Base-by-base conservation (phyloP, 192 early-diverging fungal genomes). In the Gamsiella multidivaricata region DNA sequence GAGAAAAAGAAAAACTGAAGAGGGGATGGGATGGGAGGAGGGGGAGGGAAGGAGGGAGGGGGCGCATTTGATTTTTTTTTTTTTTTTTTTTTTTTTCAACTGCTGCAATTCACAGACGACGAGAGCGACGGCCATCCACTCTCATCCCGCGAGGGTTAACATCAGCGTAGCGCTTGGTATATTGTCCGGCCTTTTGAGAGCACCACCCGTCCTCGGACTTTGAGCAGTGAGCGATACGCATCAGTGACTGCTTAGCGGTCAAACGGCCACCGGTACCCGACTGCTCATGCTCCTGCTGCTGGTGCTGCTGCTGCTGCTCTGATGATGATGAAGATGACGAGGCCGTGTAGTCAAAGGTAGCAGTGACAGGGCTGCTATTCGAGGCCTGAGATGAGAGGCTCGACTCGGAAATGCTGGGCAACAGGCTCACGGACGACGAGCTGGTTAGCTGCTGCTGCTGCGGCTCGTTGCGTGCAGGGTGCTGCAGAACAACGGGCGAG, bases 171-270 rank as follows among this genome's bases (percentile, higher is more conserved):
- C 54, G 65, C 15, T 59, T 41, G 33, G 53, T 57, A 55, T 68
- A 68, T 34, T 76, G 73, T 20, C 73, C 73, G 22, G 65, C 73
- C 23, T 76, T 67, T 22, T 55, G 50, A 4, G 73, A 60, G 18
- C 73, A 76, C 73, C 73, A 76, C 3, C 65, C 65, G 25, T 67
- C 64, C 14, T 76, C 55, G 26, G 61, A 46, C 15, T 52, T 51
- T 11, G 64, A 36, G 46, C 53, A 49, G 8, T 68, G 73, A 14
- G 73, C 58, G 41, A 76, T 76, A 12, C 73, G 73, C 65, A 60
- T 61, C 9, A 76, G 33, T 5, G 73, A 76, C 58, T 68, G 59
- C n/a, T 55, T 52, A n/a, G 73, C 73, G 22, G 70, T 52, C 61
- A 72, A 32, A 23, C 55, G 45, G 37, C 36, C n/a, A n/a, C n/a